phyloP scores from a whole-genome alignment of 1,284 basidiomycete genomes.

The Cryptococcus sp. region DNA sequence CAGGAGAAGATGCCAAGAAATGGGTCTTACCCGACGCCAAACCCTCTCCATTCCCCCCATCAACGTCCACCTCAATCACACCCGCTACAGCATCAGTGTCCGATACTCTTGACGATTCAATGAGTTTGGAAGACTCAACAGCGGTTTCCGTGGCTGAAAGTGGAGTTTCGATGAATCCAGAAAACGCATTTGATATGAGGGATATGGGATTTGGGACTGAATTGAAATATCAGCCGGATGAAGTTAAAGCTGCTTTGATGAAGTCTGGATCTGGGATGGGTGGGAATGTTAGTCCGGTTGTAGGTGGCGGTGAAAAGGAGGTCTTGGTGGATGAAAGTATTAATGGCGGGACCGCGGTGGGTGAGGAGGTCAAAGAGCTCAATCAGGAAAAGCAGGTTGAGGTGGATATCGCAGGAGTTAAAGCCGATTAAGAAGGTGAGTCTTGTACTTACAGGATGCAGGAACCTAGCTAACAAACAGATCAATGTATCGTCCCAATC shows the following conservation, averaged over 20 bases:
- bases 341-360: neutral
- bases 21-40: conserved; percentile 69
- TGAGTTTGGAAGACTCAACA: neutral
- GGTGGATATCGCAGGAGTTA: neutral
- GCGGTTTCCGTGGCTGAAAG: neutral
- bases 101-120: neutral
- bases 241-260: conserved; percentile 42
- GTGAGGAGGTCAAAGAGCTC: neutral
- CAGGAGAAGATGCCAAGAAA: conserved; percentile 56
- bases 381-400: neutral
- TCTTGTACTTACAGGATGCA: no score
- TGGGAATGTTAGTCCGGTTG: no score
- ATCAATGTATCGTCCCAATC: no score
- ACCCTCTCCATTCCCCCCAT: conserved; percentile 18
- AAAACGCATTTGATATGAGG: neutral
- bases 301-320: neutral
- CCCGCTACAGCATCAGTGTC: neutral
- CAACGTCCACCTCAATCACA: conserved; percentile 8
- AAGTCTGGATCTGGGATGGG: conserved; percentile 7
- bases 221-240: conserved; percentile 13
- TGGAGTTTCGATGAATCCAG: conserved; percentile 1
- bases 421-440: neutral
- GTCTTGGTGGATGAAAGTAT: neutral
- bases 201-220: neutral
- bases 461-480: no score